Percentiles rank a stretch among this genome's conserved stretches.
These are phyloP conservation scores for Magnaporthiopsis poae DNA, from an alignment of 2,329 filamentous ascomycete genomes.

Conservation along the genomic window DNA sequence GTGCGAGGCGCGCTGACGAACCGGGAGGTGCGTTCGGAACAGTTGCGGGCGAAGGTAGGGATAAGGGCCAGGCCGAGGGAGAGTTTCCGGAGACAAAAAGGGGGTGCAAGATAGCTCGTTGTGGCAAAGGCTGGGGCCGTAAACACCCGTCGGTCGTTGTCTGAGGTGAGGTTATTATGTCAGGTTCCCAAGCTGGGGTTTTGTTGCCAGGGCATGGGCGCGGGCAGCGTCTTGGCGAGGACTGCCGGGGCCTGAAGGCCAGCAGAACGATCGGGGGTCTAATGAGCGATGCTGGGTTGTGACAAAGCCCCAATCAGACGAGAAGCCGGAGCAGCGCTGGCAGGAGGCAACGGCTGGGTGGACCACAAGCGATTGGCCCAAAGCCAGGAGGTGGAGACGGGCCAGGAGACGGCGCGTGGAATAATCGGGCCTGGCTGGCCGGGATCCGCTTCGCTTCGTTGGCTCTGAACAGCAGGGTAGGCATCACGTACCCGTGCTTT, in stretches of 20 bases:
- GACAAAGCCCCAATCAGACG: background rate
- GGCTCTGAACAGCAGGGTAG: too few relatives aligned
- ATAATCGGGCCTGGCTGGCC: too few relatives aligned
- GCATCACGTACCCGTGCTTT: too few relatives aligned
- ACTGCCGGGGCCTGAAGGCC: background rate
- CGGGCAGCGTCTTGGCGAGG: background rate
- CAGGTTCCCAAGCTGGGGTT: background rate
- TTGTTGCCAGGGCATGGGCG: background rate
- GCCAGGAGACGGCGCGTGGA: background rate
- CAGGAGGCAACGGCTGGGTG: background rate
- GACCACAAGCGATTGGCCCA: background rate
- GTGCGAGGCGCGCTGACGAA: too few relatives aligned
- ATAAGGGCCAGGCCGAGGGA: too few relatives aligned
- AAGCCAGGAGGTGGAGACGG: background rate
- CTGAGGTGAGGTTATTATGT: background rate
- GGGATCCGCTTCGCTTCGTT: background rate
- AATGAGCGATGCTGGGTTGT: background rate
- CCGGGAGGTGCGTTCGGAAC: background rate
- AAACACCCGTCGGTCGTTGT: background rate
- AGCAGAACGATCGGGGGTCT: too few relatives aligned
- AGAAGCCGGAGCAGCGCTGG: background rate
- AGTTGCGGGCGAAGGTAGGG: background rate
- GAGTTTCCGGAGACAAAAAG: background rate
- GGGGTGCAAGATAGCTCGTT: background rate
- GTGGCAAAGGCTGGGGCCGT: background rate